Evolutionary conservation across 2,329 filamentous ascomycete species (phyloP).

Genomic region (Xylaria sp.): DNA sequence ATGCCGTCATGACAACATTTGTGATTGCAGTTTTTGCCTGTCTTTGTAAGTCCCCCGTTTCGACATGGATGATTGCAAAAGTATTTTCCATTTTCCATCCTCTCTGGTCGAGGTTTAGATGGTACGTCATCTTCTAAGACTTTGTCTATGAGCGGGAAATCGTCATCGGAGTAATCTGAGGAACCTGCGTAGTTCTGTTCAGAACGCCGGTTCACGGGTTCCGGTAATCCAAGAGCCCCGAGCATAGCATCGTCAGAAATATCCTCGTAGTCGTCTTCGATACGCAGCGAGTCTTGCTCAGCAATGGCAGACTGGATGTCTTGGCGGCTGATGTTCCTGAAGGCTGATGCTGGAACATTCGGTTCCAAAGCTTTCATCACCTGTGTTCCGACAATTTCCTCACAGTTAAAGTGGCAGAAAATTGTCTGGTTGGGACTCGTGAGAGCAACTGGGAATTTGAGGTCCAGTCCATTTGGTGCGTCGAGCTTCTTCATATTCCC

Average conservation of each 20-base stretch:
- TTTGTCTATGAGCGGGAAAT: slow-evolving; percentile 49
- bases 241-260: slow-evolving; percentile 42
- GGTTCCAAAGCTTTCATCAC: slow-evolving; percentile 28
- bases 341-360: slow-evolving; percentile 33
- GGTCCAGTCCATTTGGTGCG: slow-evolving; percentile 49
- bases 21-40: slow-evolving; percentile 57
- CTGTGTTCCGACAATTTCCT: slow-evolving; percentile 67
- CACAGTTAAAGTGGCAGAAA: slow-evolving; percentile 70
- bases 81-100: slow-evolving; percentile 66
- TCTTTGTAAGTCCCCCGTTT: slow-evolving; percentile 34
- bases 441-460: slow-evolving; percentile 55
- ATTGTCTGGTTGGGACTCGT: slow-evolving; percentile 52
- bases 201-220: slow-evolving; percentile 20
- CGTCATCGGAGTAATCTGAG: slow-evolving; percentile 34
- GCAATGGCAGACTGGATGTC: background rate
- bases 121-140: slow-evolving; percentile 30
- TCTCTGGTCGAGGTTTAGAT: slow-evolving; percentile 36
- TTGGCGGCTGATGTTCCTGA: slow-evolving; percentile 18
- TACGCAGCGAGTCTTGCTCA: slow-evolving; percentile 2
- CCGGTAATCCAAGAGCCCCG: slow-evolving; percentile 25
- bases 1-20: slow-evolving; percentile 67
- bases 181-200: slow-evolving; percentile 11
- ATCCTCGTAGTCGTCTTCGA: slow-evolving; percentile 31
- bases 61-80: slow-evolving; percentile 64
- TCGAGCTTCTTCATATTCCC: slow-evolving; percentile 60